Conservation (phyloP, 306 rosid genomes). For the Quercus dentata region DNA sequence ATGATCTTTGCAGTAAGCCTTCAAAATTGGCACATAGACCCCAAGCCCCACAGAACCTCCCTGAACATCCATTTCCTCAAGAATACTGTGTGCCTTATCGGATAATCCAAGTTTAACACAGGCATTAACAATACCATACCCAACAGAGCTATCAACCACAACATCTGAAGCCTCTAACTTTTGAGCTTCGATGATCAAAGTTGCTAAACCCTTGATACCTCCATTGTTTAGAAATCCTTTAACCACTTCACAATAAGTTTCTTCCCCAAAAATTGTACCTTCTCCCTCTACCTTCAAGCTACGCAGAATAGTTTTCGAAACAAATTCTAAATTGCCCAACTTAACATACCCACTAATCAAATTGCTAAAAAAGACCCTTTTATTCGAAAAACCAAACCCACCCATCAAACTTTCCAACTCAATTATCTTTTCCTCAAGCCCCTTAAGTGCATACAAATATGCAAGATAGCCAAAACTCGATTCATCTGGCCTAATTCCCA, state of each 20-base stretch:
- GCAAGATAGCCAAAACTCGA: slow-evolving; percentile 76
- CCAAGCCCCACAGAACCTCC: slow-evolving; percentile 84
- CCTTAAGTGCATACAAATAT: slow-evolving; percentile 80
- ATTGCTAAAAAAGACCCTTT: slow-evolving; percentile 41
- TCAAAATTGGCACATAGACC: slow-evolving; percentile 81
- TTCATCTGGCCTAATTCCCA: slow-evolving; percentile 69
- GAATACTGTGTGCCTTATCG: slow-evolving; percentile 78
- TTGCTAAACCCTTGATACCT: slow-evolving; percentile 57
- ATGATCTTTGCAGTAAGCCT: slow-evolving; percentile 82
- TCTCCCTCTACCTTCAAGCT: slow-evolving; percentile 45
- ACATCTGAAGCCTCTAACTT: slow-evolving; percentile 53
- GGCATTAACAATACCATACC: slow-evolving; percentile 72
- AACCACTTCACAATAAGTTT: slow-evolving; percentile 61
- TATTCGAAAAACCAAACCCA: slow-evolving; percentile 49
- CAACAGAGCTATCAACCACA: slow-evolving; percentile 55
- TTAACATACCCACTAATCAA: slow-evolving; percentile 68
- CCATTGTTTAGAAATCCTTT: slow-evolving; percentile 60
- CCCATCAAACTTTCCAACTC: slow-evolving; percentile 61
- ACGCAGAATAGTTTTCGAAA: slow-evolving; percentile 49
- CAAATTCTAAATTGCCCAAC: slow-evolving; percentile 62
- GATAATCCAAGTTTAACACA: slow-evolving; percentile 69
- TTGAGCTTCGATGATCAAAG: slow-evolving; percentile 68
- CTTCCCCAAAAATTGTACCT: slow-evolving; percentile 46
- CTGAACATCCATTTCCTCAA: slow-evolving; percentile 69
- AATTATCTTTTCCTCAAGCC: slow-evolving; percentile 52